Base-by-base conservation (phyloP, 441 rosid species). In the Populus hybrid region DNA sequence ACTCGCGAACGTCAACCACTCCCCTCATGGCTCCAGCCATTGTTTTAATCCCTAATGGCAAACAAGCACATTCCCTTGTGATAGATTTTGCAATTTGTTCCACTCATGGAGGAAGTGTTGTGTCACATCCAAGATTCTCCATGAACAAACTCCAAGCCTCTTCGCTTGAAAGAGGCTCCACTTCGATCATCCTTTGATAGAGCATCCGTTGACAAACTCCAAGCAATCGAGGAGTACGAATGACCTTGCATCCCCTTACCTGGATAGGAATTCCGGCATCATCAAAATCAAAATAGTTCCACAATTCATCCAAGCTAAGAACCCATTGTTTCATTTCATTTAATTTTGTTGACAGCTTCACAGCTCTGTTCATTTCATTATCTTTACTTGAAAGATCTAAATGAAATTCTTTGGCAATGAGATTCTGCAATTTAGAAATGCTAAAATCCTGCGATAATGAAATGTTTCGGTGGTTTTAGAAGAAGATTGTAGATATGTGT, bases 251-350 rank as follows among this genome's bases (percentile, higher is more conserved):
- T n/a, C 77, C 72, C 32, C 71, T 35, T 0, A 0, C 42, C 46
- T n/a, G 21, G 24, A 6, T 4, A 8, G 78, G 76, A 23, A 79
- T 73, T 9, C 85, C 80, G 1, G 78, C 74, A 2, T 42, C 70
- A 12, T 71, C 32, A 0, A 59, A 16, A n/a, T 34, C 5, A 34
- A 76, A 7, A 14, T 0, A 1, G 1, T 24, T 1, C 79, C 78
- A 76, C 68, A 76, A 14, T 42, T 83, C 81, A 79, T 83, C 83
- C 4, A 83, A 32, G 11, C 77, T 67, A 0, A 83, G 23, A 32
- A 73, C 71, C 18, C 7, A 70, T 28, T 69, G 67, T 18, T n/a
- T 2, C 50, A 28, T 63, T 11, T 3, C 2, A 38, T 8, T 1
- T 34, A 76, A 64, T n/a, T 7, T 7, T 30, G n/a, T 11, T 2